phyloP scores from a whole-genome alignment of 2,329 filamentous ascomycete species.

The Colletotrichum graminicola region DNA sequence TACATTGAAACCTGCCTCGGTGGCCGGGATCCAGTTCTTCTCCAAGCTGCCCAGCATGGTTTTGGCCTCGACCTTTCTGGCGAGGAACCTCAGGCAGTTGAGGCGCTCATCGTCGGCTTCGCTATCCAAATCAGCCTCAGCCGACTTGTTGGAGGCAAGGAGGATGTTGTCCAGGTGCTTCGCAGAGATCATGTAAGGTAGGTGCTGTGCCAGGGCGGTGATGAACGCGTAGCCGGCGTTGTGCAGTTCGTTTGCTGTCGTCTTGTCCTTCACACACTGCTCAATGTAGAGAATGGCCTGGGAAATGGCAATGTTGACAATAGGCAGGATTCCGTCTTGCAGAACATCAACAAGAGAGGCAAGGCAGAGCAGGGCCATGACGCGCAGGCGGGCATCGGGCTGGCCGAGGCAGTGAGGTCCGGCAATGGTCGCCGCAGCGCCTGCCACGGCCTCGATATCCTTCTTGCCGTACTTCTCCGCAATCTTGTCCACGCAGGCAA shows the following conservation, averaged over 20 bases:
- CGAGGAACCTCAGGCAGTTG: conserved; percentile 79
- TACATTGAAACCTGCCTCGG: conserved; percentile 71
- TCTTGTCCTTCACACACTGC: conserved; percentile 68
- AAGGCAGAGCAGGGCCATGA: conserved; percentile 89
- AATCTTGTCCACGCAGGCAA: conserved; percentile 92
- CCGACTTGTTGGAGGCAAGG: conserved; percentile 78
- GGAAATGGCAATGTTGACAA: conserved; percentile 82
- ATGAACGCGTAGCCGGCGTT: conserved; percentile 87
- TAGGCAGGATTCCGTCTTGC: conserved; percentile 85
- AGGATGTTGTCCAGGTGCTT: conserved; percentile 80
- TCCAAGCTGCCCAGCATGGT: conserved; percentile 81
- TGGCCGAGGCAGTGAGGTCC: conserved; percentile 82
- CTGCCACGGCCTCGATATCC: conserved; percentile 80
- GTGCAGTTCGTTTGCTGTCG: conserved; percentile 74
- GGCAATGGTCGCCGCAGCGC: conserved; percentile 81
- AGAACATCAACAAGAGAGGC: conserved; percentile 91
- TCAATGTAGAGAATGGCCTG: conserved; percentile 79
- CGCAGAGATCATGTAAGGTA: conserved; percentile 90
- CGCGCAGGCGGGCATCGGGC: conserved; percentile 76
- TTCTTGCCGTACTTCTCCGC: conserved; percentile 96
- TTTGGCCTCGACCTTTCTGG: conserved; percentile 81
- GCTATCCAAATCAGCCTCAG: conserved; percentile 69
- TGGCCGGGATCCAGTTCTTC: conserved; percentile 77
- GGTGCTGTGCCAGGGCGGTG: conserved; percentile 81
- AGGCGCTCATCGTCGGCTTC: conserved; percentile 74